Conservation (phyloP, 768 basidiomycete species). For the Vishniacozyma victoriae region DNA sequence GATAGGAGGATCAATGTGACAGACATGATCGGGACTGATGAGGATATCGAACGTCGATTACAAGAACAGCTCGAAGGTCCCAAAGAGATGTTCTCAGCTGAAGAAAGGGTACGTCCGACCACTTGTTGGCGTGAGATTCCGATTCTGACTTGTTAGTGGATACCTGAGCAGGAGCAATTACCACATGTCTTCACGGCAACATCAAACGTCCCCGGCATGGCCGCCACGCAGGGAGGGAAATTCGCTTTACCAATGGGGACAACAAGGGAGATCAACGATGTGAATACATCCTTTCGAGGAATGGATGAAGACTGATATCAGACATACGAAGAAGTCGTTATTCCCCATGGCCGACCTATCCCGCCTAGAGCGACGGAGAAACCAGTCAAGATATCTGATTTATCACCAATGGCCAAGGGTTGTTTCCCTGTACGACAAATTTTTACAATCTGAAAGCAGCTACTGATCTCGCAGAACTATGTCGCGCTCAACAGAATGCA, state of each 20-base stretch:
- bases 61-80: constrained; percentile 43
- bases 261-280: constrained; percentile 61
- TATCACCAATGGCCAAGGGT: constrained; percentile 69
- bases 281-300: constrained; percentile 45
- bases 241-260: constrained; percentile 82
- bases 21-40: constrained; percentile 33
- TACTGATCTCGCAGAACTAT: constrained; percentile 62
- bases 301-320: constrained; percentile 43
- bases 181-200: constrained; percentile 86
- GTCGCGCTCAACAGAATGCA: constrained; percentile 84
- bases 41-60: constrained; percentile 41
- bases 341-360: constrained; percentile 75
- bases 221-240: constrained; percentile 68
- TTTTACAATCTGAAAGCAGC: neutral
- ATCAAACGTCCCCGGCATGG: constrained; percentile 53
- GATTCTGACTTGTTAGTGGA: constrained; percentile 11
- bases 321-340: constrained; percentile 81
- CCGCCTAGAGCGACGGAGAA: constrained; percentile 68
- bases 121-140: neutral
- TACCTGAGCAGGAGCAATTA: constrained; percentile 50
- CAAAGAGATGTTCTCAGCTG: constrained; percentile 36
- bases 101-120: constrained; percentile 20
- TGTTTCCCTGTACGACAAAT: constrained; percentile 67
- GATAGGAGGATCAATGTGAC: constrained; percentile 24
- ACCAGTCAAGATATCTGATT: constrained; percentile 62